Base-by-base conservation (phyloP, 306 rosid genomes). In the Castanospermum australe region DNA sequence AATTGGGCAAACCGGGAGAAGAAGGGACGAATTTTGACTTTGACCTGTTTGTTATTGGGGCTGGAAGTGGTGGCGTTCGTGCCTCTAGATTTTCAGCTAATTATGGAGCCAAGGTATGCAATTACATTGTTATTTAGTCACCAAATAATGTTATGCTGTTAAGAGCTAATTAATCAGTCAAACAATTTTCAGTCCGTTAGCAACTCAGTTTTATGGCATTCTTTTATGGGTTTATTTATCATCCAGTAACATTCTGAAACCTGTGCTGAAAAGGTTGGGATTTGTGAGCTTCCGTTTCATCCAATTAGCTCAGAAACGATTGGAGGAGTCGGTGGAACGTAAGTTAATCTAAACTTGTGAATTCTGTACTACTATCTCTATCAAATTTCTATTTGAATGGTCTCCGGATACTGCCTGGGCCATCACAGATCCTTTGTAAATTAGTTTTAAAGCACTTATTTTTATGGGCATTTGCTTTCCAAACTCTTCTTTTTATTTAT, bases 61-160 rank as follows among this genome's bases (percentile, higher is more conserved):
- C 99, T 48, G 99, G 99, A 67, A 95, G 99, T 57, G 99, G 99
- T n/a, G 99, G 99, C 51, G 99, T 95, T 85, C 98, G 99, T 80
- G 99, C 92, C 38, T 60, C 96, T 75, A 88, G 99, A 83, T 91
- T 95, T 83, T 82, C 99, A 11, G 90, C 99, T 44, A 90, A 69
- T 77, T 83, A 17, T 76, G 99, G 99, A 75, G 99, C 98, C 12
- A 95, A 95, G 96, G 99, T 92, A 20, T 41, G 22, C 38, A 21
- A 42, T n/a, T 42, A 2, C 33, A 20, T 56, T 38, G 47, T 78
- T 75, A 25, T 10, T 71, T 47, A 6, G 20, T 74, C 13, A 44
- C 8, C 33, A 28, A 25, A 11, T 28, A 8, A 25, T 72, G 33
- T 21, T 55, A 9, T 35, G 28, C 33, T 30, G 68, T 32, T 79